These are phyloP conservation scores for Microbotryum scabiosae DNA, from an alignment of 1,284 basidiomycete species.

Conservation along the genomic window DNA sequence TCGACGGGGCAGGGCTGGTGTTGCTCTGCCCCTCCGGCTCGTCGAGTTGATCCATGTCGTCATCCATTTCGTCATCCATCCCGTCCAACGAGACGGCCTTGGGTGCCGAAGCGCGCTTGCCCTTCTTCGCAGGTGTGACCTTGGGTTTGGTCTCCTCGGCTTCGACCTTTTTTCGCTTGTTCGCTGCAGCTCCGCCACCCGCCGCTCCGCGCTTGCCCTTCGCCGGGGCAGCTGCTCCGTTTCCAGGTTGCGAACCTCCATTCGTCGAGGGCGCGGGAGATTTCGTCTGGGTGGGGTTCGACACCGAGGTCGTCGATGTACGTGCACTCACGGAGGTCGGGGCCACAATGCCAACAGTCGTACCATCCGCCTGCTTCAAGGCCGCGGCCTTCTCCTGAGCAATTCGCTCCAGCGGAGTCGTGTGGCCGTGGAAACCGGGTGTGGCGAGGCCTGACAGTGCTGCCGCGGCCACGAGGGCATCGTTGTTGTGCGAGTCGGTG, in stretches of 20 bases:
- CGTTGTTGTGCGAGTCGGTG: conserved; percentile 9
- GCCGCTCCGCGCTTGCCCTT: conserved; percentile 16
- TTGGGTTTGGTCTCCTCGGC: conserved; percentile 13
- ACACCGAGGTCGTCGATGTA: not conserved
- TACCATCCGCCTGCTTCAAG: too few relatives aligned
- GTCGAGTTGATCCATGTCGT: conserved; percentile 35
- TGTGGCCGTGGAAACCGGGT: conserved; percentile 6
- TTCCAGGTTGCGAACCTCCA: not conserved
- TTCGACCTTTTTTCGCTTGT: conserved; percentile 41
- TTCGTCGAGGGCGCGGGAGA: not conserved
- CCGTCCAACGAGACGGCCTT: conserved; percentile 27
- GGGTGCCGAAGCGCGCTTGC: conserved; percentile 4
- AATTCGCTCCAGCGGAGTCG: too few relatives aligned
- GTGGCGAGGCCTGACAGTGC: conserved; percentile 35
- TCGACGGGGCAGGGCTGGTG: conserved; percentile 7
- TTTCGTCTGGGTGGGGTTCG: not conserved
- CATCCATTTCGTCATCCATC: conserved; percentile 47
- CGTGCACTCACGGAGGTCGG: not conserved
- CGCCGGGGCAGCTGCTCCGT: not conserved
- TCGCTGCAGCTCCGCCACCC: conserved; percentile 33
- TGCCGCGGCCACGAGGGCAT: conserved; percentile 28
- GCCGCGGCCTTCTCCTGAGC: too few relatives aligned
- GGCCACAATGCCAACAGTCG: not conserved
- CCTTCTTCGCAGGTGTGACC: not conserved
- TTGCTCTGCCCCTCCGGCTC: conserved; percentile 4